These are phyloP conservation scores for Podaxis sp. DNA, from an alignment of 768 basidiomycete genomes.

Conservation along the genomic window DNA sequence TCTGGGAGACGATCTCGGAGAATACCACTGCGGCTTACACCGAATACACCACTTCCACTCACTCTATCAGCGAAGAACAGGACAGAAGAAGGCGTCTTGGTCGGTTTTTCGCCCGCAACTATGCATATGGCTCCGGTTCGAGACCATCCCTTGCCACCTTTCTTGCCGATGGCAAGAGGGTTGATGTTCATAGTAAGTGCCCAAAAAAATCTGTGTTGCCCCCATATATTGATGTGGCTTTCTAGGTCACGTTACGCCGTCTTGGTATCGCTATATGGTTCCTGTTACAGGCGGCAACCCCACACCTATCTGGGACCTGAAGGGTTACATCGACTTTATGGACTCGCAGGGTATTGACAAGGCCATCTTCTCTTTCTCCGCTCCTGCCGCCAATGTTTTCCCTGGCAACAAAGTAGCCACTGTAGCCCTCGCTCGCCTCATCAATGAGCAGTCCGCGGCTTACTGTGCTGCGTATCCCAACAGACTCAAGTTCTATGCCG, in stretches of 20 bases:
- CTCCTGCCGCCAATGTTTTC: constrained; percentile 33
- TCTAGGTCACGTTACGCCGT: constrained; percentile 30
- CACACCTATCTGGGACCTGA: constrained; percentile 31
- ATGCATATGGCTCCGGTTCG: no score
- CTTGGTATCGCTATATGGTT: constrained; percentile 31
- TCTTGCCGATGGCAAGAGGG: constrained; percentile 17
- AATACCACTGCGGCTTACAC: constrained; percentile 11
- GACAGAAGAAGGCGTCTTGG: background rate
- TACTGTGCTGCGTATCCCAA: constrained; percentile 28
- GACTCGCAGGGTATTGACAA: constrained; percentile 28
- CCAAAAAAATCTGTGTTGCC: background rate
- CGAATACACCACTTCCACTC: constrained; percentile 16
- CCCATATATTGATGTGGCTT: background rate
- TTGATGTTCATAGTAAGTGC: constrained; percentile 31
- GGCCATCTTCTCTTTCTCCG: constrained; percentile 31
- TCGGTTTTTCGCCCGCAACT: background rate
- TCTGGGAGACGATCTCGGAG: constrained; percentile 14
- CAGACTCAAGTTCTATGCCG: constrained; percentile 33
- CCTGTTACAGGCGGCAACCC: constrained; percentile 30
- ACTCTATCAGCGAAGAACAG: no score
- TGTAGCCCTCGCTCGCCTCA: constrained; percentile 33
- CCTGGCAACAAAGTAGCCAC: constrained; percentile 27
- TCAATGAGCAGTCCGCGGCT: constrained; percentile 37
- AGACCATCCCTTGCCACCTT: background rate
- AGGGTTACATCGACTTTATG: constrained; percentile 31